Evolutionary conservation across 2,329 filamentous ascomycete genomes (phyloP), one percentile per base, ranked within the genome.

Genomic region (Fusarium nanum): DNA sequence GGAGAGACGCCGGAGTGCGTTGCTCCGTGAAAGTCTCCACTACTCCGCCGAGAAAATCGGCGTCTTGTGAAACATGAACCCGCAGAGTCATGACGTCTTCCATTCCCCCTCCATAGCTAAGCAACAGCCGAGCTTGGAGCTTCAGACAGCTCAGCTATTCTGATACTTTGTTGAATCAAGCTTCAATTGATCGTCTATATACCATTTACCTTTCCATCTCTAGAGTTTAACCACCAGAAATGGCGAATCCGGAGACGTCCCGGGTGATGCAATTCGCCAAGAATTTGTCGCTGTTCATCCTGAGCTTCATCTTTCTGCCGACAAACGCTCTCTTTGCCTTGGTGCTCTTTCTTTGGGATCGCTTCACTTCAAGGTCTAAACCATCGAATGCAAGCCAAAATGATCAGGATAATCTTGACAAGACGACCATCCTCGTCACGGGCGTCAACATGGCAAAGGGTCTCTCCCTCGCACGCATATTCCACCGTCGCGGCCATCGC

Each of bases 381-480:
- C 5, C 23, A 18, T n/a, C 18, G 16, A 3, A 22, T 20, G 9
- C 53, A 1, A n/a, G 34, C 11, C 34, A 45, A 0, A 9, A 67
- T 59, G 57, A 45, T 9, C 30, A 46, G 14, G 55, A 65, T 16
- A 47, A 48, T 14, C 13, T 67, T 23, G 64, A 67, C 28, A 64
- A 34, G 20, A 73, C 74, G 56, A 91, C 86, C 0, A 81, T 94
- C 37, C 84, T 94, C 16, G 86, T 94, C 44, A 93, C 92, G 0
- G 92, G 92, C 3, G 84, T 93, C 5, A 88, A 88, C 47, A 94
- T 93, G 86, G 84, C 87, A 45, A 92, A 93, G 76, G 92, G 91
- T 6, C 83, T 94, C 5, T 81, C 83, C 0, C 80, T 94, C 11
- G 90, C 91, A 7, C 86, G 92, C 34, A 78, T 87, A 6, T 91